Evolutionary conservation across 2,329 filamentous ascomycete species (phyloP), one percentile per base, ranked within the genome.

Genomic region (Cladophialophora immunda): DNA sequence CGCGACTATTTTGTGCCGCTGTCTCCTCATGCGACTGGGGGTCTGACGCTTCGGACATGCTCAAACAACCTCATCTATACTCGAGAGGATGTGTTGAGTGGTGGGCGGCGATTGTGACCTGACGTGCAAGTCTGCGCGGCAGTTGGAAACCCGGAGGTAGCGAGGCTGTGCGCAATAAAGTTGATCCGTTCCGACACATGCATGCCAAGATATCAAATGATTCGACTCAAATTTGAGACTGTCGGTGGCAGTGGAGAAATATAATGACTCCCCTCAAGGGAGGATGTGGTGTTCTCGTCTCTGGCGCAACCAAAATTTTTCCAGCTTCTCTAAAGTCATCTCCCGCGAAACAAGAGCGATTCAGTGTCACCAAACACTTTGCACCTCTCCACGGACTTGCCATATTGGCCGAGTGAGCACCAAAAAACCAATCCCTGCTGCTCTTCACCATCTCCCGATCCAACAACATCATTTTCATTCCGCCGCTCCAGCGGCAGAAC

Each of bases 131-230:
- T 22, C 34, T 11, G 11, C 3, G n/a, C 27, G 38, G 34, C 57
- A 32, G n/a, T n/a, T 30, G 29, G 27, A 9, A n/a, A 38, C 6
- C 13, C 9, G 22, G 15, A 15, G 34, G 30, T 9, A 38, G 11
- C 4, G 45, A 38, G 27, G 57, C 15, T 11, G 38, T 17, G 15
- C 29, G 66, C 45, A 68, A 36, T 29, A 61, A 66, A 11, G 8
- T 68, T 68, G 34, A 60, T 64, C 65, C 63, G 59, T n/a, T 9
- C 11, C 59, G 38, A n/a, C 25, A 30, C 7, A 29, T 56, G 58
- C 19, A 30, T 59, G 68, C 68, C 68, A 70, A 70, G 68, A 59
- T 56, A 66, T 70, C 62, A 66, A 69, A 59, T 59, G 19, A 19
- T 41, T 56, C n/a, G 34, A 56, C 32, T 62, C 50, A 62, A 56